These are phyloP conservation scores for Polygonum maritimum DNA, from an alignment of 148 eudicot species.

Conservation along the genomic window DNA sequence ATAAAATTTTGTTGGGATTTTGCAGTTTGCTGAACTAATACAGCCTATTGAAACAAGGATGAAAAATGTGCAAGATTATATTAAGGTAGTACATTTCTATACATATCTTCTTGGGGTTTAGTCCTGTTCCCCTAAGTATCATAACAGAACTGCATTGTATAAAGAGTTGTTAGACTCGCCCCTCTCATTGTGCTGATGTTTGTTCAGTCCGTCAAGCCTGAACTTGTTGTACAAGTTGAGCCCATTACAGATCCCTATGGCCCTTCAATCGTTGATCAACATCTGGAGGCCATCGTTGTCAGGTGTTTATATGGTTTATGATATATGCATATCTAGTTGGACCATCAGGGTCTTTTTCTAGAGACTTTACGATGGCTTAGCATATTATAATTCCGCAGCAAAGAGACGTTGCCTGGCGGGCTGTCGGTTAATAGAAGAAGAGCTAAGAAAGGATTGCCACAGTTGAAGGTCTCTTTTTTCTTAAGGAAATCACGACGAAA, in stretches of 20 bases:
- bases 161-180: not conserved
- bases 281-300: conserved; percentile 88
- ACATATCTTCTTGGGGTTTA: no score
- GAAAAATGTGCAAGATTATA: conserved; percentile 13
- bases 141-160: not conserved
- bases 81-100: conserved; percentile 5
- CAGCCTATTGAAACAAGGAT: conserved; percentile 11
- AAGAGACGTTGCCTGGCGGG: conserved; percentile 83
- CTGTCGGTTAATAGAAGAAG: conserved; percentile 71
- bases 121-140: no score
- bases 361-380: not conserved
- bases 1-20: not conserved
- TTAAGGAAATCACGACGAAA: not conserved
- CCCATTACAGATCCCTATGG: conserved; percentile 82
- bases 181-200: not conserved
- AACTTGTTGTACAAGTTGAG: conserved; percentile 61
- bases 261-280: conserved; percentile 71
- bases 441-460: conserved; percentile 57
- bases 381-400: conserved; percentile 30
- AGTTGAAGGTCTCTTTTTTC: conserved; percentile 47
- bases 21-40: conserved; percentile 14
- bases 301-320: conserved; percentile 29
- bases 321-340: not conserved
- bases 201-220: conserved; percentile 69
- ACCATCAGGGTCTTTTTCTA: not conserved